Conservation (phyloP, 257 asterid species). For the Hygrophila difformis region DNA sequence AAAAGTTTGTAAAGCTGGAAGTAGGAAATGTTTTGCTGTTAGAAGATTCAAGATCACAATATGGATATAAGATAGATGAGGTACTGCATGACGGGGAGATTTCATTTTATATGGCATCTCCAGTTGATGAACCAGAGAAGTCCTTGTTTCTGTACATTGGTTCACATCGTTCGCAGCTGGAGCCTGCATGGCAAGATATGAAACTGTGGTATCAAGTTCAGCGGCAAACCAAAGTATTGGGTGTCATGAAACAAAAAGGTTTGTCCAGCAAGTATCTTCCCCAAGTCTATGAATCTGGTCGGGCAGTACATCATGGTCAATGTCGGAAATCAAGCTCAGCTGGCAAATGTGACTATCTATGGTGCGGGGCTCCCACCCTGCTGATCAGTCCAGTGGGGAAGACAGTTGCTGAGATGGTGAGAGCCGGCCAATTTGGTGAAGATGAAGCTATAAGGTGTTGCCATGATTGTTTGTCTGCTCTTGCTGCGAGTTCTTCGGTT, state of each 20-base stretch:
- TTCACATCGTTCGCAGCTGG: slow-evolving; percentile 85
- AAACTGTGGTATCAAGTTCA: slow-evolving; percentile 93
- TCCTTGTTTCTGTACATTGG: slow-evolving; percentile 64
- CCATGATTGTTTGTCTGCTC: slow-evolving; percentile 88
- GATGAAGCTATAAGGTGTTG: slow-evolving; percentile 84
- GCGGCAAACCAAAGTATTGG: slow-evolving; percentile 87
- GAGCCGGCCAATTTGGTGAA: slow-evolving; percentile 50
- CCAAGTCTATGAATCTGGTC: slow-evolving; percentile 63
- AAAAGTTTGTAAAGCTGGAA: slow-evolving; percentile 56
- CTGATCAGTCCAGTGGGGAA: slow-evolving; percentile 72
- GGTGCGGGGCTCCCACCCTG: slow-evolving; percentile 85
- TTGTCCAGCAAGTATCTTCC: slow-evolving; percentile 78
- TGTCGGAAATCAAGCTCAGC: slow-evolving; percentile 52
- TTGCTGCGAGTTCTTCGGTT: slow-evolving; percentile 53
- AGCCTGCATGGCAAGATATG: slow-evolving; percentile 98
- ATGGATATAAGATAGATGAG: slow-evolving; percentile 55
- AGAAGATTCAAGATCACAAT: slow-evolving; percentile 67
- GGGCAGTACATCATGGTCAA: slow-evolving; percentile 75
- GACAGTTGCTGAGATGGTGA: slow-evolving; percentile 65
- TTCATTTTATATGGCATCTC: slow-evolving; percentile 45
- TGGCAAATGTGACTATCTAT: slow-evolving; percentile 62
- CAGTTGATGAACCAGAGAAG: slow-evolving; percentile 53
- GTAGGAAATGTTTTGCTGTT: slow-evolving; percentile 59
- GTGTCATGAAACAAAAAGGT: slow-evolving; percentile 79
- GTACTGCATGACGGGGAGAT: slow-evolving; percentile 65